phyloP scores from a whole-genome alignment of 2,329 filamentous ascomycete species.

The Mycogone perniciosa region DNA sequence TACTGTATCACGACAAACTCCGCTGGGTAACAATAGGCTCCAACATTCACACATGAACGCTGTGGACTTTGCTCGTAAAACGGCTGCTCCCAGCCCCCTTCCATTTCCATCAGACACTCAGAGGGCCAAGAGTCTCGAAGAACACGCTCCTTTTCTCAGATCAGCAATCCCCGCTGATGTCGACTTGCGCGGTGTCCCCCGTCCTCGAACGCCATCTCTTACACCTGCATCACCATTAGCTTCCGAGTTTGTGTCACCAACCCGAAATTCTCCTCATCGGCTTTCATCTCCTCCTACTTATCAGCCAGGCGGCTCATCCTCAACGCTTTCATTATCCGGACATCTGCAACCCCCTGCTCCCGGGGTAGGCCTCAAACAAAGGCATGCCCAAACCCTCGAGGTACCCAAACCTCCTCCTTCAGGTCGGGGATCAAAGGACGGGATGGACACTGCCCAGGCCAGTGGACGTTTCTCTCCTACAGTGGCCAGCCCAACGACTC shows the following conservation, averaged over 20 bases:
- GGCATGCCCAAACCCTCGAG: slow-evolving; percentile 85
- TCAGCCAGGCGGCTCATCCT: slow-evolving; percentile 31
- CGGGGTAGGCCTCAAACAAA: slow-evolving; percentile 61
- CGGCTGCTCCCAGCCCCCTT: slow-evolving; percentile 18
- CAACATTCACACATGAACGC: slow-evolving; percentile 7
- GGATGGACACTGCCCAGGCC: slow-evolving; percentile 57
- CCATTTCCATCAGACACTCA: slow-evolving; percentile 6
- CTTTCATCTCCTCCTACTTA: slow-evolving; percentile 61
- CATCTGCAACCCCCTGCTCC: slow-evolving; percentile 39
- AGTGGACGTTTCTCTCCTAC: slow-evolving; percentile 78
- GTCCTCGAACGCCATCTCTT: slow-evolving; percentile 8
- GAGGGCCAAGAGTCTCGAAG: slow-evolving; percentile 16
- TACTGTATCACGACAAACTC: slow-evolving; percentile 19
- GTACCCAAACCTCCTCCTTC: slow-evolving; percentile 63
- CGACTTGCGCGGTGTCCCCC: slow-evolving; percentile 8
- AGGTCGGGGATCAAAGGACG: slow-evolving; percentile 65
- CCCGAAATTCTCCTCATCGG: slow-evolving; percentile 41
- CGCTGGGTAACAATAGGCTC: slow-evolving; percentile 15
- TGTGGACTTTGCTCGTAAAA: slow-evolving; percentile 13
- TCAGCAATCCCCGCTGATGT: slow-evolving; percentile 14
- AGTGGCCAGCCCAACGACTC: slow-evolving; percentile 48
- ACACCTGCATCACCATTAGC: slow-evolving; percentile 17
- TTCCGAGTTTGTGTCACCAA: slow-evolving; percentile 21
- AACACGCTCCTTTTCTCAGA: slow-evolving; percentile 15
- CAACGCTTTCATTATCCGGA: slow-evolving; percentile 44